A percentile compares a stretch with the other conserved stretches of the same genome.
Evolutionary conservation across 306 rosid species (phyloP).

Genomic region (Prunus persica): Prunus_persica_NCBIv2 NC_034010.1:17657001-17657500

Average conservation of each 20-base stretch:
- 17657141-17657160: conserved; percentile 61
- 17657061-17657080: background rate
- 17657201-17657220: conserved; percentile 64
- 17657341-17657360: conserved; percentile 76
- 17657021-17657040: background rate
- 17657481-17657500: background rate
- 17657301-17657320: conserved; percentile 85
- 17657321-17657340: conserved; percentile 85
- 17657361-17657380: background rate
- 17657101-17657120: conserved; percentile 77
- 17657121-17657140: conserved; percentile 78
- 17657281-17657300: conserved; percentile 78
- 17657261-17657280: conserved; percentile 74
- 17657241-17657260: conserved; percentile 83
- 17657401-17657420: background rate
- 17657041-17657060: background rate
- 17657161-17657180: conserved; percentile 57
- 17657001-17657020: background rate
- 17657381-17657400: background rate
- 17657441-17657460: background rate
- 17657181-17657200: conserved; percentile 62
- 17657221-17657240: conserved; percentile 78
- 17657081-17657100: conserved; percentile 61
- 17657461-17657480: background rate
- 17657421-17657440: background rate